phyloP scores from a whole-genome alignment of 805 yeast genomes.

The Wickerhamiella dianesei region DNA sequence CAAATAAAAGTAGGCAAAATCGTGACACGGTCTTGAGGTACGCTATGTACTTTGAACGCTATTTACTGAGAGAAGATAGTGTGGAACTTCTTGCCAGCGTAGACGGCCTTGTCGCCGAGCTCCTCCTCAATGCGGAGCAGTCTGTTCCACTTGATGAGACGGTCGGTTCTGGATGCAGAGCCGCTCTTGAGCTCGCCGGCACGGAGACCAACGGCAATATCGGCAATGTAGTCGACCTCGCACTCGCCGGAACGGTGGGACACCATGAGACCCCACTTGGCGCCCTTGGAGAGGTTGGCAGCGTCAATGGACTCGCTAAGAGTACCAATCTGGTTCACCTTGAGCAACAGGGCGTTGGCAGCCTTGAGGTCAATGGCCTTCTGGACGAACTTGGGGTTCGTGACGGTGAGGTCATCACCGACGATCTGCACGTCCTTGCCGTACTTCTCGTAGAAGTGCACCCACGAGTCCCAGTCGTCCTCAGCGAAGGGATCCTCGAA shows the following conservation, averaged over 20 bases:
- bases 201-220: constrained; percentile 94
- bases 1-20: no score
- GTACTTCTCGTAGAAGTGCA: constrained; percentile 52
- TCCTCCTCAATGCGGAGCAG: constrained; percentile 97
- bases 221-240: constrained; percentile 97
- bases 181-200: constrained; percentile 98
- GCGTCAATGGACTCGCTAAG: constrained; percentile 93
- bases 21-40: no score
- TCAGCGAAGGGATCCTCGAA: constrained; percentile 98
- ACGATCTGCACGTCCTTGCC: constrained; percentile 65
- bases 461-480: constrained; percentile 99
- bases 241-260: constrained; percentile 99
- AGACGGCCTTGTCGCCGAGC: constrained; percentile 93
- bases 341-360: constrained; percentile 85
- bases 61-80: constrained; percentile 6
- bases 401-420: constrained; percentile 97
- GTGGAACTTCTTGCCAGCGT: constrained; percentile 90
- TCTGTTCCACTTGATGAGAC: constrained; percentile 98
- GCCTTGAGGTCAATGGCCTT: constrained; percentile 95
- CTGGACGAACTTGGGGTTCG: constrained; percentile 90
- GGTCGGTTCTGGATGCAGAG: constrained; percentile 99
- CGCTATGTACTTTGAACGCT: neutral
- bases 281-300: constrained; percentile 86
- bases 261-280: constrained; percentile 99
- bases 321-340: constrained; percentile 98